Evolutionary conservation across 495 filamentous ascomycete species (phyloP).

Genomic region (Trichocladium uniseriatum): DNA sequence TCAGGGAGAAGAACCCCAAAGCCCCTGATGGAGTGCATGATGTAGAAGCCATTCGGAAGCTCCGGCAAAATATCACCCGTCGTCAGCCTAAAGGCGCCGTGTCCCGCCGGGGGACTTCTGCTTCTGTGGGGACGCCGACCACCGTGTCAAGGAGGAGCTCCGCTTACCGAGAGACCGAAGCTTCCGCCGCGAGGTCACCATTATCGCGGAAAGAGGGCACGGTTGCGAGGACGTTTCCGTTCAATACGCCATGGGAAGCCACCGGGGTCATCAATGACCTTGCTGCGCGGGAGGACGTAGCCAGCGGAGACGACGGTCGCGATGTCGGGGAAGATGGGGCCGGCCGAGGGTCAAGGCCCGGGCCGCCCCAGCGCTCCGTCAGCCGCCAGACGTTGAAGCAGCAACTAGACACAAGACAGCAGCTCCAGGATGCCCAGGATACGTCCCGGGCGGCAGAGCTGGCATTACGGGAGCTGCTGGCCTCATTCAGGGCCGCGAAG

Average conservation of each 20-base stretch:
- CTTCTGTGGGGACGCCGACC: slow-evolving; percentile 37
- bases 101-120: slow-evolving; percentile 40
- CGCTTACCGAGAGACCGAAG: slow-evolving; percentile 21
- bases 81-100: slow-evolving; percentile 60
- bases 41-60: slow-evolving; percentile 73
- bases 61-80: slow-evolving; percentile 74
- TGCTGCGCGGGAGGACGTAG: slow-evolving; percentile 33
- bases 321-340: slow-evolving; percentile 22
- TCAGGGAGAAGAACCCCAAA: slow-evolving; percentile 79
- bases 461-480: slow-evolving; percentile 69
- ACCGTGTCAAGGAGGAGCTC: slow-evolving; percentile 24
- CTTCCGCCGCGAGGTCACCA: slow-evolving; percentile 22
- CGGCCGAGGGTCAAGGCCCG: slow-evolving; percentile 10
- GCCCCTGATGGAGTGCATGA: slow-evolving; percentile 76
- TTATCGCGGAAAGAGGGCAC: slow-evolving; percentile 29
- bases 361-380: slow-evolving; percentile 33
- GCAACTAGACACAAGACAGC: slow-evolving; percentile 49
- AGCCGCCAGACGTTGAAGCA: slow-evolving; percentile 44
- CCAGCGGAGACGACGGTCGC: slow-evolving; percentile 18
- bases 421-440: slow-evolving; percentile 54
- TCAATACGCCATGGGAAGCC: slow-evolving; percentile 54
- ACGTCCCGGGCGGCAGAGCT: slow-evolving; percentile 72
- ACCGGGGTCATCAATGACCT: slow-evolving; percentile 78
- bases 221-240: slow-evolving; percentile 49
- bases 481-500: slow-evolving; percentile 73